Evolutionary conservation across 73 alveolate genomes (phyloP).

Genomic region (Tetrahymena malaccensis): DNA sequence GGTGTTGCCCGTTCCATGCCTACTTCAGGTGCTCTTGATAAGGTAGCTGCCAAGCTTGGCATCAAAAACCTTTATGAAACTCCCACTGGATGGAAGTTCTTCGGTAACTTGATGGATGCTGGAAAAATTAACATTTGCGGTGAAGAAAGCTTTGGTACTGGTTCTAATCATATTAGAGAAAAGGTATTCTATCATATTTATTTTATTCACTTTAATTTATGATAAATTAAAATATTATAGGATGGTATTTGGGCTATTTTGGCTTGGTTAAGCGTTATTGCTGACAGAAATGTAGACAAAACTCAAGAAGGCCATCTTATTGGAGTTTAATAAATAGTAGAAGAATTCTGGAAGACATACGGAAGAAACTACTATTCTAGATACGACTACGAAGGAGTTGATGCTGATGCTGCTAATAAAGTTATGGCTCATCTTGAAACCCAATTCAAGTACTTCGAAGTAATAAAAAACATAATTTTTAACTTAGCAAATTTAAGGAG

Average conservation of each 20-base stretch:
- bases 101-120: conserved; percentile 99
- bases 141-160: conserved; percentile 99
- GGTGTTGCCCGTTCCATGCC: conserved; percentile 99
- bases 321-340: conserved; percentile 80
- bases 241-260: conserved; percentile 99
- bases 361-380: conserved; percentile 99
- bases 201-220: too few species aligned
- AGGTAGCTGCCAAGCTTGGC: conserved; percentile 90
- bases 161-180: conserved; percentile 96
- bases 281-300: conserved; percentile 80
- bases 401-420: conserved; percentile 83
- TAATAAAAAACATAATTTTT: not conserved
- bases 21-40: conserved; percentile 97
- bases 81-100: conserved; percentile 99
- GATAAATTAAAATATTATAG: not conserved
- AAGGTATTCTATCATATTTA: not conserved
- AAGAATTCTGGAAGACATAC: conserved; percentile 90
- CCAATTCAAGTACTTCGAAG: conserved; percentile 43
- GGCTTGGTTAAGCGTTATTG: conserved; percentile 96
- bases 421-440: conserved; percentile 66
- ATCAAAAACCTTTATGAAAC: conserved; percentile 73
- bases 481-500: not conserved
- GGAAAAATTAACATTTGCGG: conserved; percentile 92
- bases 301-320: conserved; percentile 58
- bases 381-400: conserved; percentile 96